Conservation (phyloP, 164 flowering plant genomes). For the Vitis riparia region DNA sequence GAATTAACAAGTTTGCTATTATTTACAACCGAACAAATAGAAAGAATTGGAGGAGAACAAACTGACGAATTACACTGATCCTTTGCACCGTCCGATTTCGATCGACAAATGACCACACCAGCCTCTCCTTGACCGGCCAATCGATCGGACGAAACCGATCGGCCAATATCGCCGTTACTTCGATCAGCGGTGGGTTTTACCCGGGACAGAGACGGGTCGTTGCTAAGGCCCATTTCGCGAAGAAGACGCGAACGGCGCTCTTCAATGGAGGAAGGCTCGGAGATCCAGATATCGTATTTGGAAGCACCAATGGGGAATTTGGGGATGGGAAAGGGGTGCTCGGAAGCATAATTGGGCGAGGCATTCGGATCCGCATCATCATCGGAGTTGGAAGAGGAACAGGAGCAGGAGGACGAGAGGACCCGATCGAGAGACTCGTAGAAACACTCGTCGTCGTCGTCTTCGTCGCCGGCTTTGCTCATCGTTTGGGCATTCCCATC, state of each 20-base stretch:
- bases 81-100: constrained; percentile 48
- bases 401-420: constrained; percentile 59
- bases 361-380: constrained; percentile 32
- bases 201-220: constrained; percentile 52
- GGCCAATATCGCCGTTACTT: constrained; percentile 12
- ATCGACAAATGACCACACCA: constrained; percentile 30
- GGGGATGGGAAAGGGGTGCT: constrained; percentile 24
- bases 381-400: constrained; percentile 47
- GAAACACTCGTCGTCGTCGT: constrained; percentile 55
- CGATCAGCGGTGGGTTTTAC: constrained; percentile 15
- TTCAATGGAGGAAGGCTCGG: constrained; percentile 73
- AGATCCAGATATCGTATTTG: constrained; percentile 83
- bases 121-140: constrained; percentile 10
- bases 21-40: constrained; percentile 23
- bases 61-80: constrained; percentile 19
- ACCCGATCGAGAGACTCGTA: constrained; percentile 92
- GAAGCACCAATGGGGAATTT: constrained; percentile 48
- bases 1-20: constrained; percentile 14
- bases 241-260: constrained; percentile 85
- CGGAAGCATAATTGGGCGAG: constrained; percentile 15
- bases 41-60: constrained; percentile 25
- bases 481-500: constrained; percentile 55
- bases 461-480: constrained; percentile 38
- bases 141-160: constrained; percentile 43
- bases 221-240: constrained; percentile 66